phyloP scores from a whole-genome alignment of 192 early-diverging fungal genomes.

The Phycomyces blakesleeanus region DNA sequence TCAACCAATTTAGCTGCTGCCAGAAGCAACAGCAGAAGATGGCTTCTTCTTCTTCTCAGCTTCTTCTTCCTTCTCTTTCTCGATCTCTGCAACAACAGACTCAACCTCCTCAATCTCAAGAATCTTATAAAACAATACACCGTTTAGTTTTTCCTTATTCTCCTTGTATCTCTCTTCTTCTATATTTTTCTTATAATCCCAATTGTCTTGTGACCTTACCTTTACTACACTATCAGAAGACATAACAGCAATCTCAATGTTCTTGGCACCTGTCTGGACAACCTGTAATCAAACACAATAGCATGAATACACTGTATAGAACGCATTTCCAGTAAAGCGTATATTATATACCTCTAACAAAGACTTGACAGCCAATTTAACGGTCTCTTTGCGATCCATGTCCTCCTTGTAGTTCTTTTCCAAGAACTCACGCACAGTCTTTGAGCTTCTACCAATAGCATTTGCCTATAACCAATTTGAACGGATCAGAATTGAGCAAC shows the following conservation, averaged over 20 bases:
- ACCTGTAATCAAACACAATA: constrained; percentile 45
- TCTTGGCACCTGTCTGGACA: constrained; percentile 99
- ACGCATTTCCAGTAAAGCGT: no score
- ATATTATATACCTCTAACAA: constrained; percentile 70
- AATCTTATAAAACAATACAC: constrained; percentile 37
- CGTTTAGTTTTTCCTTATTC: no score
- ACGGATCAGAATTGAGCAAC: background rate
- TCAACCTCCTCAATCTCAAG: constrained; percentile 75
- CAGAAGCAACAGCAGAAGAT: constrained; percentile 17
- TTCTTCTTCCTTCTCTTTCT: constrained; percentile 88
- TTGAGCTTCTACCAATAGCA: constrained; percentile 92
- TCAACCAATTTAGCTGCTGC: constrained; percentile 17
- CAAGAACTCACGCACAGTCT: constrained; percentile 97
- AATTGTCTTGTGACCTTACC: constrained; percentile 37
- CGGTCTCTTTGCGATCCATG: constrained; percentile 69
- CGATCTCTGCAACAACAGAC: constrained; percentile 67
- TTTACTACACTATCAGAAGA: constrained; percentile 66
- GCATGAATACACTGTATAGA: background rate
- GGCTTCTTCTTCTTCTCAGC: constrained; percentile 76
- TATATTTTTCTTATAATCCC: background rate
- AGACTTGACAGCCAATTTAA: constrained; percentile 90
- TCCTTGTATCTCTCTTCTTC: no score
- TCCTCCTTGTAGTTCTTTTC: constrained; percentile 96
- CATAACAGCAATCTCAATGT: constrained; percentile 97
- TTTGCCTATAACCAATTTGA: constrained; percentile 74